Percentiles rank a stretch among this genome's conserved stretches.
Evolutionary conservation across 2,329 filamentous ascomycete genomes (phyloP).

Genomic region (Fusarium floridanum): DNA sequence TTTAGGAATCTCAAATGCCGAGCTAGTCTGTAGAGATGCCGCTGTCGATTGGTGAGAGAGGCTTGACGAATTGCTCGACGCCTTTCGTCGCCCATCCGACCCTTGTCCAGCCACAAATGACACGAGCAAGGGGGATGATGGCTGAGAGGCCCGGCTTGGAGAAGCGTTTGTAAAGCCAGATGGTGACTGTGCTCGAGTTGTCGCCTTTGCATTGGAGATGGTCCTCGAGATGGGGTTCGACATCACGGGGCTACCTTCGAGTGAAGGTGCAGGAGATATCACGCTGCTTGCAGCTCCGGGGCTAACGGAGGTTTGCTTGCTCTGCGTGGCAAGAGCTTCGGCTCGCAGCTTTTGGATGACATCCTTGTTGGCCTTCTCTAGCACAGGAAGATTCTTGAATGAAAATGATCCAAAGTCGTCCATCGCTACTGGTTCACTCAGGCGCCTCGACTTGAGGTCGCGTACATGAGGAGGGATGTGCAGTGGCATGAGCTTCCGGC

Average conservation of each 20-base stretch:
- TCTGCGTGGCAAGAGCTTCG: slow-evolving; percentile 82
- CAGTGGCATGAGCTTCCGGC: slow-evolving; percentile 92
- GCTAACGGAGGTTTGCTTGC: slow-evolving; percentile 63
- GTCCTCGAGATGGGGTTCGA: slow-evolving; percentile 85
- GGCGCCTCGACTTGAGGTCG: slow-evolving; percentile 85
- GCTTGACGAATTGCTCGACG: slow-evolving; percentile 88
- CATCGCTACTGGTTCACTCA: slow-evolving; percentile 88
- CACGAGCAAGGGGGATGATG: slow-evolving; percentile 84
- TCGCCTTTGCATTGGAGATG: slow-evolving; percentile 83
- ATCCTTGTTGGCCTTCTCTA: slow-evolving; percentile 99
- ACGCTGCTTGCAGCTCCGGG: slow-evolving; percentile 57
- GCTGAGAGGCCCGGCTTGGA: slow-evolving; percentile 82
- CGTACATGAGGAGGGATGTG: slow-evolving; percentile 97
- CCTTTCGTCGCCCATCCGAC: slow-evolving; percentile 85
- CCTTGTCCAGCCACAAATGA: slow-evolving; percentile 91
- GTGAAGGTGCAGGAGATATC: slow-evolving; percentile 73
- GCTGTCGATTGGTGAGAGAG: slow-evolving; percentile 79
- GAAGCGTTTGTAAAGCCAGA: slow-evolving; percentile 87
- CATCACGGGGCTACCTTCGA: slow-evolving; percentile 89
- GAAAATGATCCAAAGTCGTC: slow-evolving; percentile 98
- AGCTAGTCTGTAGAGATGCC: slow-evolving; percentile 75
- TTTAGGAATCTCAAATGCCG: slow-evolving; percentile 79
- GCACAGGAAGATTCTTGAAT: slow-evolving; percentile 96
- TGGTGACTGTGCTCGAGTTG: slow-evolving; percentile 86
- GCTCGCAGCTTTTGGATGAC: slow-evolving; percentile 96